Evolutionary conservation across 2,329 filamentous ascomycete genomes (phyloP), one percentile per base, ranked within the genome.

Genomic region (Colletotrichum graminicola): DNA sequence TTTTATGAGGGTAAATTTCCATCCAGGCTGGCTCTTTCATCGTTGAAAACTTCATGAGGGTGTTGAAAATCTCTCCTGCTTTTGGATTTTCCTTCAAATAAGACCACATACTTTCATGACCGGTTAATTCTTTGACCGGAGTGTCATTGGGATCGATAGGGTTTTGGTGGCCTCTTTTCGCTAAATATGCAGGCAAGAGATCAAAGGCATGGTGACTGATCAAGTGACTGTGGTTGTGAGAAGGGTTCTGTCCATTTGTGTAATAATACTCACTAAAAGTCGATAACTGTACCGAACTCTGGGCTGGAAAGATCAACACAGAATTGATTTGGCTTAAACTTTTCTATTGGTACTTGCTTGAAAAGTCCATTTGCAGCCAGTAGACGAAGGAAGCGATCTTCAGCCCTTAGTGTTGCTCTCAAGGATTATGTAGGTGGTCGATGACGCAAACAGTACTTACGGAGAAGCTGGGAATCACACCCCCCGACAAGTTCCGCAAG

Each of bases 1-100:
- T 41, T 5, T 55, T 23, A n/a, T 66, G 56, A 45, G 67, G 67
- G 23, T 66, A 70, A 1, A 70, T 55, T 1, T 66, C 62, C 41
- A 51, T 49, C 67, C 62, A 66, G 21, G 55, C 36, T 10, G 41
- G 47, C 41, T 70, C 55, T 49, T 41, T 66, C 7, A 10, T 29
- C 10, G 67, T 56, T 1, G 62, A 70, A 5, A 29, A 18, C 41
- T 70, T 61, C 6, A 66, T 62, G 3, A 66, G 12, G 21, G 43
- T 51, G n/a, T 70, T 70, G 47, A 70, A 70, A 1, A 11, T 18
- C 21, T 61, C 62, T 18, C 55, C 56, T 7, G 14, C 16, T 12
- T 55, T 43, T 2, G 67, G 49, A n/a, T 62, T 49, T 8, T 66
- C 41, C 18, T 16, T 29, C 26, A 54, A 16, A 51, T 55, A 70